A percentile compares a stretch with the other conserved stretches of the same genome.
phyloP scores from a whole-genome alignment of 257 asterid genomes.

The Solanum boliviense region DNA sequence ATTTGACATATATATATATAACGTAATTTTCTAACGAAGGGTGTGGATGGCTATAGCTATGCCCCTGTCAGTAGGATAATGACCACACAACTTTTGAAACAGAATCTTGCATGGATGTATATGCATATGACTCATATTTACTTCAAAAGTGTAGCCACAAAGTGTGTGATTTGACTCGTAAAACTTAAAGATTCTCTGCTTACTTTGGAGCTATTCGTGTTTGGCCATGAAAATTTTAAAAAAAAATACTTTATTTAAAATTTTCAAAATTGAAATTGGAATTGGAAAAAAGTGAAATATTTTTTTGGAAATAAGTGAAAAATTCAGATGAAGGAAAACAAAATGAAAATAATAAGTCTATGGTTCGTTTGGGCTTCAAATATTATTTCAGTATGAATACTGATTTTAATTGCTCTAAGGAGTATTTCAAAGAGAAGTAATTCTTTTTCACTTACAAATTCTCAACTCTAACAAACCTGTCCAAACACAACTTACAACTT shows the following conservation, averaged over 20 bases:
- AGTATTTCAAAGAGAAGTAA: neutral
- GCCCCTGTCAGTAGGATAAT: neutral
- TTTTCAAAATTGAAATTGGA: neutral
- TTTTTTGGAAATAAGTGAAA: neutral
- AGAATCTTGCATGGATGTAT: neutral
- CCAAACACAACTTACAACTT: neutral
- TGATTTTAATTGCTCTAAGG: neutral
- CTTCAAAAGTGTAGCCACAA: neutral
- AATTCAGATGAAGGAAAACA: neutral
- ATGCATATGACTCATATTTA: neutral
- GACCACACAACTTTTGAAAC: neutral
- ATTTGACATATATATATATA: too few species aligned
- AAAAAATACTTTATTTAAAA: neutral
- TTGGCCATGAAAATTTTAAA: neutral
- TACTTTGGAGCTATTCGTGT: neutral
- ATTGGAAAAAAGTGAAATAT: neutral
- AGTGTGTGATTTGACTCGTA: neutral
- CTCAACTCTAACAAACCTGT: neutral
- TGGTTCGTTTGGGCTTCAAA: neutral
- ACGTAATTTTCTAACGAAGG: too few species aligned
- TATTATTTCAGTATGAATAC: neutral
- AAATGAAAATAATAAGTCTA: neutral
- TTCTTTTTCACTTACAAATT: neutral
- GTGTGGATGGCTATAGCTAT: too few species aligned
- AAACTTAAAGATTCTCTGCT: neutral